These are phyloP conservation scores for Teratosphaeria destructans DNA, from an alignment of 2,329 filamentous ascomycete genomes.

Conservation along the genomic window DNA sequence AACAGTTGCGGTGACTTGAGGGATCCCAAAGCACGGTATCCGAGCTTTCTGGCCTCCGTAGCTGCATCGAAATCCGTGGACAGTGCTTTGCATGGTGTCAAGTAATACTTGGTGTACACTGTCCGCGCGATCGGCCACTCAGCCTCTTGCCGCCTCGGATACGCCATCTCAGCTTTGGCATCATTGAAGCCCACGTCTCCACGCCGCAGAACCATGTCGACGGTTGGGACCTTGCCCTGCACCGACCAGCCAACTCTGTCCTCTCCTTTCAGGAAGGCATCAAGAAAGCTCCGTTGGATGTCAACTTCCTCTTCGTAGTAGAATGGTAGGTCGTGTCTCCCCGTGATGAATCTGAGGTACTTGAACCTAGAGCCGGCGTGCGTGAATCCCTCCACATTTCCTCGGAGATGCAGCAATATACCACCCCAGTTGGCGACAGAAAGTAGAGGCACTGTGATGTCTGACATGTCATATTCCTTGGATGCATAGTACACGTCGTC, in stretches of 20 bases:
- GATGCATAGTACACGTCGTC: slow-evolving; percentile 55
- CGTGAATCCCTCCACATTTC: slow-evolving; percentile 56
- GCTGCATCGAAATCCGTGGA: slow-evolving; percentile 3
- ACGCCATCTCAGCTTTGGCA: slow-evolving; percentile 48
- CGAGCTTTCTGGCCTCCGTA: slow-evolving; percentile 17
- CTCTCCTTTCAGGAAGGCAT: slow-evolving; percentile 60
- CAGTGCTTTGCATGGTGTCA: slow-evolving; percentile 41
- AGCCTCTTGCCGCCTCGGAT: slow-evolving; percentile 44
- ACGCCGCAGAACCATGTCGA: slow-evolving; percentile 52
- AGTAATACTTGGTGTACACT: slow-evolving; percentile 50
- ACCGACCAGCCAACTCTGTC: slow-evolving; percentile 52
- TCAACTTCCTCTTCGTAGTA: slow-evolving; percentile 61
- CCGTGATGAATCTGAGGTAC: slow-evolving; percentile 59
- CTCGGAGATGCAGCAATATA: slow-evolving; percentile 19
- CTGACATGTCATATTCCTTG: slow-evolving; percentile 53
- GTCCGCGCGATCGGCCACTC: slow-evolving; percentile 61
- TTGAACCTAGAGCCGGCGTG: slow-evolving; percentile 57
- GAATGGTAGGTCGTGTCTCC: slow-evolving; percentile 61
- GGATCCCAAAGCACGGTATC: slow-evolving; percentile 50
- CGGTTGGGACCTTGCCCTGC: slow-evolving; percentile 48
- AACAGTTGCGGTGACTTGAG: slow-evolving; percentile 42
- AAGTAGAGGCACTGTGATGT: slow-evolving; percentile 58
- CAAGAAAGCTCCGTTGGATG: slow-evolving; percentile 56
- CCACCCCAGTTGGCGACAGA: slow-evolving; percentile 52
- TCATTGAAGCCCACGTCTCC: slow-evolving; percentile 59